Percentiles rank a stretch among this genome's conserved stretches.
Conservation (phyloP, 139 green algal genomes). For the Chlamydomonas applanata region DNA sequence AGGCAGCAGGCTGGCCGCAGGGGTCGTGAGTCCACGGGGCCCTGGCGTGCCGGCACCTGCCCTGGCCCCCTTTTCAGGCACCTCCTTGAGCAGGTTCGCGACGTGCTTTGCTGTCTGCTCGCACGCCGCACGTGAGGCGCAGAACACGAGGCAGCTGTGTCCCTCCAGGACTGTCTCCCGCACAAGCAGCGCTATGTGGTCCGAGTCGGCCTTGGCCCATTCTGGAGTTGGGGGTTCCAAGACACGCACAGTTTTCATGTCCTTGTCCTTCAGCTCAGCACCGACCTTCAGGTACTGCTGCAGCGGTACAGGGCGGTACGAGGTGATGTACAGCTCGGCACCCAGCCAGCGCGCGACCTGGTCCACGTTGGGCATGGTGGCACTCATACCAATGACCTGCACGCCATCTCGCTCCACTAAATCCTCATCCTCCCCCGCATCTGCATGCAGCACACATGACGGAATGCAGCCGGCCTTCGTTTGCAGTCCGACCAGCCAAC, state of each 20-base stretch:
- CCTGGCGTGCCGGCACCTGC: neutral
- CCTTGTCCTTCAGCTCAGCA: constrained; percentile 37
- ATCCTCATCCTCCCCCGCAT: neutral
- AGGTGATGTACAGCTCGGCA: constrained; percentile 79
- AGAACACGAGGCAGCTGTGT: constrained; percentile 90
- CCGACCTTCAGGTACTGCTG: constrained; percentile 67
- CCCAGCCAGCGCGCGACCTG: constrained; percentile 84
- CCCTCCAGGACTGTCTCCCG: constrained; percentile 61
- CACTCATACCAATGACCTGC: constrained; percentile 96
- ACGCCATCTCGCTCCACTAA: constrained; percentile 21
- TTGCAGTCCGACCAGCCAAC: too few species aligned
- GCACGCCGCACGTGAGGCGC: constrained; percentile 54
- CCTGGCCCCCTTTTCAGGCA: constrained; percentile 40
- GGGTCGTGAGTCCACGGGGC: neutral
- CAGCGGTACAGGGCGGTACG: constrained; percentile 86
- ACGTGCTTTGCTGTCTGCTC: constrained; percentile 27
- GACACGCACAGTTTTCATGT: constrained; percentile 27
- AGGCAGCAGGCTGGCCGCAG: neutral
- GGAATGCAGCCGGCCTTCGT: too few species aligned
- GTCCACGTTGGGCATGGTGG: constrained; percentile 89
- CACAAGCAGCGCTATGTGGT: constrained; percentile 63
- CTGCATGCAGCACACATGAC: neutral
- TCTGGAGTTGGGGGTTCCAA: constrained; percentile 25
- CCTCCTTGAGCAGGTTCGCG: constrained; percentile 18
- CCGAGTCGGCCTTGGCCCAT: constrained; percentile 51